These are phyloP conservation scores for Parastagonospora avenae DNA, from an alignment of 2,329 filamentous ascomycete species.

Conservation along the genomic window DNA sequence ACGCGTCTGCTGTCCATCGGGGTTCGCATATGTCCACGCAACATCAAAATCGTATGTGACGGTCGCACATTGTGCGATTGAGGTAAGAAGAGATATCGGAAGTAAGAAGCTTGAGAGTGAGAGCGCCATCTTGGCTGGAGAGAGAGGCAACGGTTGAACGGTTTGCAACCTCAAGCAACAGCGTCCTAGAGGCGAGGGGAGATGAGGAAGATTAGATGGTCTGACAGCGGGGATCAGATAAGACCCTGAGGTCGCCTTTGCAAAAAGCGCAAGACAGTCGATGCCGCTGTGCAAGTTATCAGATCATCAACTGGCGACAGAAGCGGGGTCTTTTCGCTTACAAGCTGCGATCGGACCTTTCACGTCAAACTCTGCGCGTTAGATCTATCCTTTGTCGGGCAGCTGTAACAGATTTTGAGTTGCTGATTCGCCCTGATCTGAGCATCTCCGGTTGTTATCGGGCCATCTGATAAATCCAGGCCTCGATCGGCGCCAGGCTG, in stretches of 20 bases:
- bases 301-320: conserved; percentile 23
- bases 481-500: conserved; percentile 13
- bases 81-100: conserved; percentile 35
- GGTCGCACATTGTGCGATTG: conserved; percentile 33
- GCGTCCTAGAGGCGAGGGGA: background rate
- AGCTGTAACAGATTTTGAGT: conserved; percentile 4
- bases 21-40: conserved; percentile 61
- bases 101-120: conserved; percentile 52
- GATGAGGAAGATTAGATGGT: conserved; percentile 36
- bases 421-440: conserved; percentile 15
- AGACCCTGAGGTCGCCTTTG: conserved; percentile 8
- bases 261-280: no score
- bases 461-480: conserved; percentile 39
- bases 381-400: conserved; percentile 1
- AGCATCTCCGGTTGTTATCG: conserved; percentile 21
- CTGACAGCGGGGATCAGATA: conserved; percentile 29
- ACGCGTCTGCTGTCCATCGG: conserved; percentile 58
- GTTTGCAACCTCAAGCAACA: background rate
- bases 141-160: background rate
- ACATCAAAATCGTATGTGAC: conserved; percentile 59
- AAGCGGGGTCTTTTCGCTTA: conserved; percentile 6
- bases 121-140: conserved; percentile 47
- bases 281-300: conserved; percentile 15
- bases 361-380: conserved; percentile 4
- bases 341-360: conserved; percentile 6